phyloP scores from a whole-genome alignment of 2,329 filamentous ascomycete genomes.

The Podosphaera aphanis region DNA sequence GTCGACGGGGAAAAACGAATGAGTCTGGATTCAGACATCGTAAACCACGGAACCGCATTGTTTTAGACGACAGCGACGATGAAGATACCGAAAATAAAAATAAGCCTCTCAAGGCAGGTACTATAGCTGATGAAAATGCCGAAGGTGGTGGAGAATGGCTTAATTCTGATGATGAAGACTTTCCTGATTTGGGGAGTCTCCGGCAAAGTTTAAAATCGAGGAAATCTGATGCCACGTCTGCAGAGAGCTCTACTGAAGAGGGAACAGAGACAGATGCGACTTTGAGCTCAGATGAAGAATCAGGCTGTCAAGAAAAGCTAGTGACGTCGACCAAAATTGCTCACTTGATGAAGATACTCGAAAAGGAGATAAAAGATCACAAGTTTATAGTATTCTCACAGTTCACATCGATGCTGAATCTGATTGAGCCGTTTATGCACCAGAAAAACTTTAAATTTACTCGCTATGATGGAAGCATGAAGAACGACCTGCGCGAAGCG shows the following conservation, averaged over 20 bases:
- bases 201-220: constrained; percentile 11
- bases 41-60: constrained; percentile 21
- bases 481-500: constrained; percentile 75
- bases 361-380: constrained; percentile 54
- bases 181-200: constrained; percentile 17
- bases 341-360: constrained; percentile 58
- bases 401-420: constrained; percentile 94
- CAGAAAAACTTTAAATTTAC: constrained; percentile 54
- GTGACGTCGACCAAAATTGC: constrained; percentile 76
- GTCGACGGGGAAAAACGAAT: constrained; percentile 3
- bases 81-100: constrained; percentile 35
- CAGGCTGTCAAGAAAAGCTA: constrained; percentile 23
- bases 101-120: constrained; percentile 55
- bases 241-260: constrained; percentile 8
- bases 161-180: constrained; percentile 36
- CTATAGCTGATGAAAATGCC: constrained; percentile 65
- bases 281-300: constrained; percentile 16
- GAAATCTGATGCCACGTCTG: neutral
- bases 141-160: constrained; percentile 70
- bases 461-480: constrained; percentile 88
- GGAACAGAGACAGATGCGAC: constrained; percentile 8
- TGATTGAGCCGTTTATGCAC: constrained; percentile 75
- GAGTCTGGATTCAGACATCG: neutral
- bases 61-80: constrained; percentile 33
- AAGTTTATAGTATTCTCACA: constrained; percentile 98